phyloP scores from a whole-genome alignment of 2,329 filamentous ascomycete species.

The Aspergillus sp. region DNA sequence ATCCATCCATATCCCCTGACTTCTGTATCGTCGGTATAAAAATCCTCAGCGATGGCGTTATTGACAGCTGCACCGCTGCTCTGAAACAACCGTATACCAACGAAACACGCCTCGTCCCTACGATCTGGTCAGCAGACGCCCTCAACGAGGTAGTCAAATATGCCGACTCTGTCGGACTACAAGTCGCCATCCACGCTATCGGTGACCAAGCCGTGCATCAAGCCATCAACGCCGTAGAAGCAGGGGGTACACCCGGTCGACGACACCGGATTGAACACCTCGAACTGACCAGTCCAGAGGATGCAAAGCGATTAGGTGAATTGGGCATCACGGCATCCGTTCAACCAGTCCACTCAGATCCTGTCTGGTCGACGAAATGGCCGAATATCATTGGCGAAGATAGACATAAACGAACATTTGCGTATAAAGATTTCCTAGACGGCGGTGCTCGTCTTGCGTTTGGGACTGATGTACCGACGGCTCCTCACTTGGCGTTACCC shows the following conservation, averaged over 20 bases:
- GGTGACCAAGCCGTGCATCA: conserved; percentile 45
- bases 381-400: conserved; percentile 40
- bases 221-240: conserved; percentile 40
- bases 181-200: conserved; percentile 49
- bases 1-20: conserved; percentile 33
- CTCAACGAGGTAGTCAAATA: conserved; percentile 40
- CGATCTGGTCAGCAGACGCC: conserved; percentile 43
- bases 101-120: conserved; percentile 36
- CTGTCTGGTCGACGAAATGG: conserved; percentile 46
- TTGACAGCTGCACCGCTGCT: conserved; percentile 49
- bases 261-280: conserved; percentile 50
- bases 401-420: conserved; percentile 45
- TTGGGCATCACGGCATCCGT: conserved; percentile 43
- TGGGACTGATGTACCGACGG: conserved; percentile 47
- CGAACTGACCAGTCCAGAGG: conserved; percentile 44
- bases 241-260: conserved; percentile 20
- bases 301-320: conserved; percentile 42
- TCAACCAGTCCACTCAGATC: conserved; percentile 37
- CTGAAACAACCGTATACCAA: conserved; percentile 42
- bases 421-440: conserved; percentile 47
- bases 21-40: conserved; percentile 47
- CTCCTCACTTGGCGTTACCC: conserved; percentile 39
- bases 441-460: conserved; percentile 43
- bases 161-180: conserved; percentile 40
- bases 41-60: conserved; percentile 47